Evolutionary conservation across 345 rosid species (phyloP), one percentile per base, ranked within the genome.

Genomic region (Acer negundo): DNA sequence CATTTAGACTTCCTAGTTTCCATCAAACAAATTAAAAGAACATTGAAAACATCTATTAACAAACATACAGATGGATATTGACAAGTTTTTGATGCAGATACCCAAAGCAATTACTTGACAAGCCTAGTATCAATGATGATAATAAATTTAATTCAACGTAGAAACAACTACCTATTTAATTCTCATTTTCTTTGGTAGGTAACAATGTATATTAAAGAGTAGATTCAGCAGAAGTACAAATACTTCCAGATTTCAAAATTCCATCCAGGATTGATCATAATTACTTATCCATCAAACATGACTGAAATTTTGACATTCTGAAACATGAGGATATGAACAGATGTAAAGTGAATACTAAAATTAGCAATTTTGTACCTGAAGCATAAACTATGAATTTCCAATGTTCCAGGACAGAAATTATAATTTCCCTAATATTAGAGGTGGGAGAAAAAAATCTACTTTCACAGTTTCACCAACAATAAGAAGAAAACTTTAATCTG

Each of bases 401-500:
- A 67, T 19, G 10, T 67, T 67, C 5, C 1, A 22, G 63, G 42
- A 4, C 13, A 7, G 1, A 7, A 16, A 35, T 9, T 53, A 70
- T 16, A 15, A 53, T 72, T 72, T 72, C 31, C 51, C 62, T n/a
- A 31, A 56, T 31, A 72, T n/a, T 44, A 72, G 12, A 26, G 11
- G n/a, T 24, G 2, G 35, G 24, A 23, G 2, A 69, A 69, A 69
- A 47, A 46, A 13, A 0, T 44, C 55, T 49, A 49, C 15, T 49
- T 13, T 49, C 55, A 49, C 16, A 49, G 3, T 49, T 13, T 49
- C 55, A 49, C 16, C 4, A 49, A 49, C 55, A 49, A 49, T 49
- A 49, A 49, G 16, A 49, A 49, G 55, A 49, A 49, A 49, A 49
- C 15, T 49, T 15, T 15, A 19, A 49, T 49, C 55, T n/a, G 3